A percentile compares a stretch with the other conserved stretches of the same genome.
Evolutionary conservation across 2,329 filamentous ascomycete genomes (phyloP).

Genomic region (Colletotrichum scovillei): DNA sequence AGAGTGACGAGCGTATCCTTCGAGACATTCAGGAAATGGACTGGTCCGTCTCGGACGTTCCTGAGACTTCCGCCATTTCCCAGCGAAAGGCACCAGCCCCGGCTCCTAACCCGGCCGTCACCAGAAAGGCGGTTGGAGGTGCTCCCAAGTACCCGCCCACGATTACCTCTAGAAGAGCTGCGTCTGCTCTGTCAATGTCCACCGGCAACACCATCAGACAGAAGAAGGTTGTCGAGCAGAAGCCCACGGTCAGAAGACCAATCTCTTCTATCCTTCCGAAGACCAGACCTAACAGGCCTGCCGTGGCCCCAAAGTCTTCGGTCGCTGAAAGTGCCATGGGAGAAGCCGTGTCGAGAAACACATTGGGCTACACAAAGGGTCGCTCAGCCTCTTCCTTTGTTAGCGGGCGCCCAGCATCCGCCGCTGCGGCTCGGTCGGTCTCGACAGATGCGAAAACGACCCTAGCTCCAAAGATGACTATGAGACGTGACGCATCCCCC

Average conservation of each 20-base stretch:
- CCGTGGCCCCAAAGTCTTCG: slow-evolving; percentile 56
- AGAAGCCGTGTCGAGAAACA: slow-evolving; percentile 78
- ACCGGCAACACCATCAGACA: slow-evolving; percentile 39
- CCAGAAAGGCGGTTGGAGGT: slow-evolving; percentile 38
- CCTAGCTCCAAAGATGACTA: slow-evolving; percentile 1
- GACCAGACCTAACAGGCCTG: slow-evolving; percentile 49
- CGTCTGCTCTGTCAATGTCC: slow-evolving; percentile 60
- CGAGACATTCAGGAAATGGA: slow-evolving; percentile 72
- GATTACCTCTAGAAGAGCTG: slow-evolving; percentile 62
- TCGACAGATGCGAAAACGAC: slow-evolving; percentile 5
- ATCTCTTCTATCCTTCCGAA: slow-evolving; percentile 45
- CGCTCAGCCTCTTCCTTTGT: slow-evolving; percentile 65
- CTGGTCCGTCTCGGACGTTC: slow-evolving; percentile 69
- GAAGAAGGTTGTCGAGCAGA: slow-evolving; percentile 33
- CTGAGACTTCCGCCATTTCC: slow-evolving; percentile 54
- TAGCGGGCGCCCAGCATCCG: slow-evolving; percentile 34
- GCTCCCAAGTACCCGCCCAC: slow-evolving; percentile 38
- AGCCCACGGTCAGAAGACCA: slow-evolving; percentile 40
- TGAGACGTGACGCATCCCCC: slow-evolving; percentile 32
- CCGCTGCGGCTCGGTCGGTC: slow-evolving; percentile 24
- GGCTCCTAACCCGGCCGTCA: slow-evolving; percentile 35
- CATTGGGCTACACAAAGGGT: slow-evolving; percentile 87
- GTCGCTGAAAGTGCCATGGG: slow-evolving; percentile 70
- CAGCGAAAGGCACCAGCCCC: slow-evolving; percentile 44
- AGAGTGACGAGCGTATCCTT: slow-evolving; percentile 75